Evolutionary conservation across 2,329 filamentous ascomycete species (phyloP).

Genomic region (Pseudogymnoascus sp.): DNA sequence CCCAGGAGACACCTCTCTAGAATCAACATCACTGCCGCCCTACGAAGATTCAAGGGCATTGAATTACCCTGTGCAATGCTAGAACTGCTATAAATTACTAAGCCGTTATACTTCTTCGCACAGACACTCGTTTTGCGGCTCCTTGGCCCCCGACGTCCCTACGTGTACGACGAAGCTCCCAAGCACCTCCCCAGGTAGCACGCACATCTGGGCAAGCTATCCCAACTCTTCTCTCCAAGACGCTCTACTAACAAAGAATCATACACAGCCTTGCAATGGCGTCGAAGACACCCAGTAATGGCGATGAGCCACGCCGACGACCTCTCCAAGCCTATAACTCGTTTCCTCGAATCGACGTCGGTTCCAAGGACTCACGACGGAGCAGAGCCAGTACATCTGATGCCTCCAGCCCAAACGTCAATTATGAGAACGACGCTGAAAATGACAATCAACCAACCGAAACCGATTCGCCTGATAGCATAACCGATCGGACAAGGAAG

Average conservation of each 20-base stretch:
- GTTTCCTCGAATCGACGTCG: conserved; percentile 29
- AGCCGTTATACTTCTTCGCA: background rate
- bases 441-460: background rate
- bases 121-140: background rate
- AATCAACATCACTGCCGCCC: background rate
- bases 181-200: background rate
- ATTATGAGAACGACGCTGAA: background rate
- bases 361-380: conserved; percentile 18
- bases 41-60: background rate
- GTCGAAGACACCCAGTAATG: background rate
- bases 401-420: conserved; percentile 1
- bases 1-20: background rate
- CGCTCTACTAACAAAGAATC: background rate
- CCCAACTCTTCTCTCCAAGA: background rate
- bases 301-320: conserved; percentile 20
- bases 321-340: conserved; percentile 31
- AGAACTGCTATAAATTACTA: background rate
- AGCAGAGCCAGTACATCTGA: conserved; percentile 25
- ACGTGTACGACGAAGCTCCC: background rate
- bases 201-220: background rate
- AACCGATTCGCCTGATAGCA: background rate
- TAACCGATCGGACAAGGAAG: conserved; percentile 19
- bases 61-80: background rate
- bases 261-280: background rate
- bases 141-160: background rate